Evolutionary conservation across 129 eudicot genomes (phyloP).

Genomic region (Sambucus nigra): DNA sequence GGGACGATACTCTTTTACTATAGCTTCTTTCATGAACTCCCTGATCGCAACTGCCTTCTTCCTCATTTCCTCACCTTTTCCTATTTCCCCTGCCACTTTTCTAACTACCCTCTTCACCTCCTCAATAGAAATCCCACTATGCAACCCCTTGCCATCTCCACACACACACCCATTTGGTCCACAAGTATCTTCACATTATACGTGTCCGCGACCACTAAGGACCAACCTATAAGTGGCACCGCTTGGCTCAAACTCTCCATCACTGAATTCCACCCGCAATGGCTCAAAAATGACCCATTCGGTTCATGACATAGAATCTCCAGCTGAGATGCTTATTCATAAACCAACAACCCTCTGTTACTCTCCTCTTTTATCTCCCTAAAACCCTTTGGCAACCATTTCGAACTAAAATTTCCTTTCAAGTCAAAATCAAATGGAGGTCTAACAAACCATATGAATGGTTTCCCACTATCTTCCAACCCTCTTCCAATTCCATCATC

Average conservation of each 20-base stretch:
- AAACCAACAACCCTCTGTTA: slow-evolving; percentile 44
- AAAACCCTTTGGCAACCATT: slow-evolving; percentile 73
- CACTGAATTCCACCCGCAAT: slow-evolving; percentile 86
- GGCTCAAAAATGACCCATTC: slow-evolving; percentile 58
- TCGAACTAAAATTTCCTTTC: slow-evolving; percentile 40
- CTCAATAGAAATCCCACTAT: slow-evolving; percentile 26
- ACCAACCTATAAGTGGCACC: slow-evolving; percentile 78
- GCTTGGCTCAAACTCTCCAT: slow-evolving; percentile 77
- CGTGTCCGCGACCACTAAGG: slow-evolving; percentile 67
- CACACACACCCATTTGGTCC: slow-evolving; percentile 83
- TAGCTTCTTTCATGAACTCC: slow-evolving; percentile 30
- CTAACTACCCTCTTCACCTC: slow-evolving; percentile 51
- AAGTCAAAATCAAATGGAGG: slow-evolving; percentile 62
- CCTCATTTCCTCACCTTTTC: slow-evolving; percentile 48
- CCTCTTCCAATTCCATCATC: slow-evolving; percentile 72
- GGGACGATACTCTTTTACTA: slow-evolving; percentile 9
- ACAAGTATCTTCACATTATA: slow-evolving; percentile 71
- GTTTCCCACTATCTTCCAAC: slow-evolving; percentile 42
- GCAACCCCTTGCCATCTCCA: slow-evolving; percentile 48
- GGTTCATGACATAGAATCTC: slow-evolving; percentile 59
- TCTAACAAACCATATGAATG: slow-evolving; percentile 75
- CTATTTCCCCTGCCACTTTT: slow-evolving; percentile 32
- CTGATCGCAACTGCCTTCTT: slow-evolving; percentile 41
- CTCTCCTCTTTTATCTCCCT: slow-evolving; percentile 19
- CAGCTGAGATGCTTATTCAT: slow-evolving; percentile 68